Base-by-base conservation (phyloP, 1,284 basidiomycete species). In the Ustilago bromivora region DNA sequence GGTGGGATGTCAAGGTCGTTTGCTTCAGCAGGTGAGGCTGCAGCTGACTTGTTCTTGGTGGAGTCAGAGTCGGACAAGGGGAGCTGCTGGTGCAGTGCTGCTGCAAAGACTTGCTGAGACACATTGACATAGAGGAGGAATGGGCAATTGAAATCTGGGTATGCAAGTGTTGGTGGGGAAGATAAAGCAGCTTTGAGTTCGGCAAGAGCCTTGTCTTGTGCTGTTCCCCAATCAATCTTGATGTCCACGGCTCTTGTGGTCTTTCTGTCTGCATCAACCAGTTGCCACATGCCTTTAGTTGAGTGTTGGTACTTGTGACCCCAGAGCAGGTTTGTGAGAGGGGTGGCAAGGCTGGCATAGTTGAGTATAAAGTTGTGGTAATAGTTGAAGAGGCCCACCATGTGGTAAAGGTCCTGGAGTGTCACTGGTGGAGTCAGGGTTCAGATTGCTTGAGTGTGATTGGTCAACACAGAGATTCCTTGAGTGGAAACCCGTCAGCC, bases 361-460 rank as follows among this genome's bases (percentile, higher is more conserved):
- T 54, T 32, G 4, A 43, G 61, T 2, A 64, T 56, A 40, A 64
- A 64, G 36, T 52, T 28, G 40, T 52, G 54, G 9, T 64, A 57
- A 34, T 57, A 64, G 34, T 54, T 54, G 53, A 64, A 64, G 5
- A 64, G 54, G 12, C 61, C 54, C 0, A 64, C 28, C 12, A 43
- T 34, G 28, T 57, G 52, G 61, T 64, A 56, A 23, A 64, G 43
- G 11, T 64, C 8, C 31, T 49, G 54, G 2, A 56, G 28, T 11
- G 53, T 64, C 15, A 3, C 4, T 2, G 59, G 59, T 13, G 43
- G 31, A 10, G 47, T 36, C 8, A 61, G 32, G 7, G 32, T 11
- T 10, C 19, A 10, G 6, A 61, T 49, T 4, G 59, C 59, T 15
- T 9, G 5, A 35, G 32, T n/a, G 9, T 31, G 9, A 54, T 54